Conservation (phyloP, 768 basidiomycete genomes). For the Kwoniella shandongensis region DNA sequence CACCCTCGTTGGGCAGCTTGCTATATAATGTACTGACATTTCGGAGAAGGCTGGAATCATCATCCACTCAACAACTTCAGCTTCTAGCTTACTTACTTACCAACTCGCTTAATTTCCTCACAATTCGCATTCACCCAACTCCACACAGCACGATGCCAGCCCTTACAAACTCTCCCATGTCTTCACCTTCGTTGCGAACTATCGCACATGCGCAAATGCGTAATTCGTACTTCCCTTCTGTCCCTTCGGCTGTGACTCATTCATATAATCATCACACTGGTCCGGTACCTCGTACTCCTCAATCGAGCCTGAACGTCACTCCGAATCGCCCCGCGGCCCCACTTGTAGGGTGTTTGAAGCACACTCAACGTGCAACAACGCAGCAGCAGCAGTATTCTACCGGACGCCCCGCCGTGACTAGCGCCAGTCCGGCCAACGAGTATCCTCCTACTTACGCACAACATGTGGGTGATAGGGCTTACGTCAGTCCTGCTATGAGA, state of each 20-base stretch:
- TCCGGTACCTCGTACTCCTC: constrained; percentile 13
- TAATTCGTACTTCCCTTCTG: constrained; percentile 19
- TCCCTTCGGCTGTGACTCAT: constrained; percentile 1
- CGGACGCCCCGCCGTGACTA: background rate
- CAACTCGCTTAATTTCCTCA: no score
- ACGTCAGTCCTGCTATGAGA: constrained; percentile 9
- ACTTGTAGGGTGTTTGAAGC: constrained; percentile 17
- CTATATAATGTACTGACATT: background rate
- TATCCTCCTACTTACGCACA: background rate
- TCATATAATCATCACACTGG: constrained; percentile 5
- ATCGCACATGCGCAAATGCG: constrained; percentile 16
- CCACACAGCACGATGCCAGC: constrained; percentile 13
- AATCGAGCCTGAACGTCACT: constrained; percentile 2
- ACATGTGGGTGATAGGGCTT: background rate
- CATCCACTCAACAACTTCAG: background rate
- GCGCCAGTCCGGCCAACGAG: background rate
- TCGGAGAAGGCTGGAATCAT: constrained; percentile 3
- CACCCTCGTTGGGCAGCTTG: no score
- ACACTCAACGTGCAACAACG: constrained; percentile 7
- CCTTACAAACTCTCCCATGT: constrained; percentile 18
- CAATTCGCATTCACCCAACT: background rate
- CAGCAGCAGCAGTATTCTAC: no score
- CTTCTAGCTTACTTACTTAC: background rate
- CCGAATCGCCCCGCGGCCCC: constrained; percentile 3
- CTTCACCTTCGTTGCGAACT: constrained; percentile 19